Conservation (phyloP, 2,329 filamentous ascomycete genomes). For the Penicillium sp. region DNA sequence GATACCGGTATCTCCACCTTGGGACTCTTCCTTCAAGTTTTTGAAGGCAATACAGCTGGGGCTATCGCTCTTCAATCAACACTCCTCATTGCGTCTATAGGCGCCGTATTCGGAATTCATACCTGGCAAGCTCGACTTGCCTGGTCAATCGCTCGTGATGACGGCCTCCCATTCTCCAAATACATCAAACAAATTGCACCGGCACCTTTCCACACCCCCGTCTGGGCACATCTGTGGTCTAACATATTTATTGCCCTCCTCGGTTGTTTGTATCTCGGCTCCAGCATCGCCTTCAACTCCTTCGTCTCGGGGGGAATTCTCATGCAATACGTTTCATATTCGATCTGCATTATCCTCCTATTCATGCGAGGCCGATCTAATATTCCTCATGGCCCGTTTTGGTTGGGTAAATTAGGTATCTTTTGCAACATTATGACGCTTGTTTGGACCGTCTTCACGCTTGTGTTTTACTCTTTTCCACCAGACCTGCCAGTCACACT, state of each 20-base stretch:
- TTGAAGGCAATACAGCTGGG: conserved; percentile 36
- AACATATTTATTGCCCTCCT: conserved; percentile 21
- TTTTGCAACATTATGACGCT: conserved; percentile 1
- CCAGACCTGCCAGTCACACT: too few relatives aligned
- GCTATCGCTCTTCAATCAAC: conserved; percentile 46
- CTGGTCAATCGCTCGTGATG: conserved; percentile 52
- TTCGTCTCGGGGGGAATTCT: conserved; percentile 46
- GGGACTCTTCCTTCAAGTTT: conserved; percentile 45
- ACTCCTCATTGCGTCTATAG: conserved; percentile 46
- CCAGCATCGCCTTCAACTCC: conserved; percentile 40
- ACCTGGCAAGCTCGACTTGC: conserved; percentile 51
- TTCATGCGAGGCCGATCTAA: conserved; percentile 43
- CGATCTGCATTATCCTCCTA: conserved; percentile 45
- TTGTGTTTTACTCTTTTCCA: too few relatives aligned
- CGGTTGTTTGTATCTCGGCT: conserved; percentile 47
- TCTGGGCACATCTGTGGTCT: conserved; percentile 22
- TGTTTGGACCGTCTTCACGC: too few relatives aligned
- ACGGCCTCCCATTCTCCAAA: conserved; percentile 38
- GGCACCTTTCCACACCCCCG: neutral
- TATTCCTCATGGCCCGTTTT: conserved; percentile 47
- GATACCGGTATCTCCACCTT: conserved; percentile 46
- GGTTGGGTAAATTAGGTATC: conserved; percentile 29
- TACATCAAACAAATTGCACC: neutral
- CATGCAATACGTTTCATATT: conserved; percentile 47
- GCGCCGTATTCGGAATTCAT: conserved; percentile 46